Base-by-base conservation (phyloP, 495 filamentous ascomycete species). In the Staphylotrichum longicolle region DNA sequence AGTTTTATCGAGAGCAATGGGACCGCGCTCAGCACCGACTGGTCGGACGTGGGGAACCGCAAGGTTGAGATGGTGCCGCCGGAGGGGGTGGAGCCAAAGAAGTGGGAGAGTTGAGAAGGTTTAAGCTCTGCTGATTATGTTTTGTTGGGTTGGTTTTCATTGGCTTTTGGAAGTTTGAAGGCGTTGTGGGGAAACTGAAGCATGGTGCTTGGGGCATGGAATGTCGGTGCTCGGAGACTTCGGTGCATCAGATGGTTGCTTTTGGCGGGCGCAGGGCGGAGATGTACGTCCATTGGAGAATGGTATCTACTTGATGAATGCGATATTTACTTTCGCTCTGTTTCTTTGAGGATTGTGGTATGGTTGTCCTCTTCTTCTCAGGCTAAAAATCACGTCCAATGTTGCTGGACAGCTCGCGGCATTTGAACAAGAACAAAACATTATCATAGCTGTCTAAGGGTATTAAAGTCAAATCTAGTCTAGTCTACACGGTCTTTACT, bases 1-100 rank as follows among this genome's bases (percentile, higher is more conserved):
- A 96, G 91, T 72, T 98, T 90, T 67, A 73, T 85, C 30, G 94
- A 98, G 77, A 96, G 91, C 70, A 90, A 93, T 65, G 94, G 94
- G 1, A 98, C 94, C 0, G 85, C 91, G 2, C 75, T 98, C 62
- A 97, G 93, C 71, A 98, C 95, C 1, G 90, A 93, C 64, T 98
- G 94, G 94, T 73, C 75, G 2, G 92, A 97, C 63, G 94, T 96
- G 46, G 82, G 84, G 15, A 85, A 80, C 60, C 84, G 84, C 37
- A 88, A 77, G 44, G 88, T 96, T 58, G 83, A 89, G 74, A 86
- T 86, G 7, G 75, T 79, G 30, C 89, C 91, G 33, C 89, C 93
- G 1, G 88, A 92, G 56, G 90, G 90, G 4, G 85, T 90, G 71
- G 82, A 85, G 72, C 85, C 85, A 14, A 91, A 87, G 78, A 85